Percentiles rank a stretch among this genome's conserved stretches.
Evolutionary conservation across 495 filamentous ascomycete genomes (phyloP).

Genomic region (Halenospora varia): DNA sequence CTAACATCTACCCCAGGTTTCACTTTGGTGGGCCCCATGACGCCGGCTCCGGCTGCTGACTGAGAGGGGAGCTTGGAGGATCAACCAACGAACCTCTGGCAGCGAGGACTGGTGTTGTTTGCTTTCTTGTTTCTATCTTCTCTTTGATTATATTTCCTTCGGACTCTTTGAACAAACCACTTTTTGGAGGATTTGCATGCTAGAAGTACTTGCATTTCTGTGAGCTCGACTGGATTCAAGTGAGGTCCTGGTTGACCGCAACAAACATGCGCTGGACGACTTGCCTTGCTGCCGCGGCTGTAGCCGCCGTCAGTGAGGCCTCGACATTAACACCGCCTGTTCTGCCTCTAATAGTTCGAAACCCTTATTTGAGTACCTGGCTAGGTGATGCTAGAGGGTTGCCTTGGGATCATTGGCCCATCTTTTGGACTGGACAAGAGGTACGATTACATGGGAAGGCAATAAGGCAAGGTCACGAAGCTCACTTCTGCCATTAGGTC

Average conservation of each 20-base stretch:
- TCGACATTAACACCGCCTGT: constrained; percentile 70
- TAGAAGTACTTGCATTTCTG: background rate
- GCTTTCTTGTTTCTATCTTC: background rate
- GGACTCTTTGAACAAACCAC: background rate
- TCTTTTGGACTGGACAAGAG: constrained; percentile 78
- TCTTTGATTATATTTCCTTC: background rate
- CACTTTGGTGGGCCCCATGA: background rate
- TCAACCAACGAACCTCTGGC: background rate
- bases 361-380: constrained; percentile 91
- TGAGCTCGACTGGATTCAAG: background rate
- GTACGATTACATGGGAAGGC: constrained; percentile 13
- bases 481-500: constrained; percentile 43
- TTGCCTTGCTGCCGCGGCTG: constrained; percentile 34
- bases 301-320: constrained; percentile 33
- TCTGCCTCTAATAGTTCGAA: constrained; percentile 82
- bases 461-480: constrained; percentile 14
- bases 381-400: constrained; percentile 68
- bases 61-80: background rate
- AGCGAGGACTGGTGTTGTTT: background rate
- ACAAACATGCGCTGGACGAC: constrained; percentile 24
- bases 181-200: background rate
- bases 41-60: background rate
- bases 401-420: constrained; percentile 93
- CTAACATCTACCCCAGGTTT: background rate
- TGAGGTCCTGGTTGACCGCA: background rate